Evolutionary conservation across 2,329 filamentous ascomycete genomes (phyloP), one percentile per base, ranked within the genome.

Genomic region (Aspergillus pseudotamarii): DNA sequence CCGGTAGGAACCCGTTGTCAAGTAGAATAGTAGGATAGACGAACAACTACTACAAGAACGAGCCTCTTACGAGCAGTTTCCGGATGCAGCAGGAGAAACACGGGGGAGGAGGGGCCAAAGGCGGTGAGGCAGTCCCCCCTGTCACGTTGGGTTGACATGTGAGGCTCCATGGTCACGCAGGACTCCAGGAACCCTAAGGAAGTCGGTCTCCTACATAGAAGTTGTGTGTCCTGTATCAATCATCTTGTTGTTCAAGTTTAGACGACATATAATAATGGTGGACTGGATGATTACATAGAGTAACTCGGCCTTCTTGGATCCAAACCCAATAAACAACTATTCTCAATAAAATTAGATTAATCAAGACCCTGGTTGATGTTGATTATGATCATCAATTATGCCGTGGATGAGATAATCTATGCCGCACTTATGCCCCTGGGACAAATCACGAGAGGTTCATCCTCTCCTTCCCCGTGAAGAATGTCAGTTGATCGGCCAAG

Each of bases 61-160:
- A 41, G 38, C 38, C 16, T 41, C 38, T 38, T 38, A 55, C 51
- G 51, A 55, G 6, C 11, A 38, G 34, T 55, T 46, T 36, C 57
- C 43, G 57, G 34, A 59, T 36, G 57, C 45, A 51, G 57, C 26
- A 51, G 28, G 28, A 32, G 48, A 51, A 51, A 8, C 19, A n/a
- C 36, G n/a, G 45, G 43, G 57, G 56, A 14, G 48, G 57, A 48
- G 45, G 51, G 57, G 45, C 48, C 21, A 61, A 57, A 57, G 59
- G 59, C 59, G 59, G 59, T 61, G 59, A 61, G 32, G 14, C 9
- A 14, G 41, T 14, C 16, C 38, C 16, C 38, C 34, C 32, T n/a
- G 58, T 60, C 58, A 60, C 58, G 58, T 60, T 58, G 43, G 11
- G 26, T 4, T 43, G 58, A 6, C 51, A 58, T 48, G 46, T 58